Evolutionary conservation across 108 stramenopile genomes (phyloP).

Genomic region (Cyclotella distinguenda): DNA sequence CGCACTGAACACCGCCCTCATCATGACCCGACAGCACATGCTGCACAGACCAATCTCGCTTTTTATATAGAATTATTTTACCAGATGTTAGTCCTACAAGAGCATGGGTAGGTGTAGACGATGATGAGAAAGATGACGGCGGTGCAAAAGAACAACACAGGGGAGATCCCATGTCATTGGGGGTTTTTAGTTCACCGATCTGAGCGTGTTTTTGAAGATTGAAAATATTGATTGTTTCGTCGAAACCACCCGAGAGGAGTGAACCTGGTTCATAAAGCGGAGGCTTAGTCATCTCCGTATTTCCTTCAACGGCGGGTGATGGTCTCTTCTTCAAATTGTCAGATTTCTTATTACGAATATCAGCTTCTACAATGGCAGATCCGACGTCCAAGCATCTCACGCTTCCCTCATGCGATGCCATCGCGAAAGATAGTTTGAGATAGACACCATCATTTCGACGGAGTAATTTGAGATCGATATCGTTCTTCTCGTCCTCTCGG

Average conservation of each 20-base stretch:
- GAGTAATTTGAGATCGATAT: conserved; percentile 25
- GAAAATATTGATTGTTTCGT: conserved; percentile 64
- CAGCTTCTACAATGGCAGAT: conserved; percentile 7
- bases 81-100: conserved; percentile 74
- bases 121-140: conserved; percentile 28
- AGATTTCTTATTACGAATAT: not conserved
- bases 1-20: conserved; percentile 57
- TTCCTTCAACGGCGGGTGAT: conserved; percentile 1
- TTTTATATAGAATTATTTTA: conserved; percentile 84
- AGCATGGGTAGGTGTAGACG: conserved; percentile 65
- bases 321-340: conserved; percentile 10
- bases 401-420: conserved; percentile 75
- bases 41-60: conserved; percentile 80
- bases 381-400: conserved; percentile 70
- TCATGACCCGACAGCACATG: conserved; percentile 85
- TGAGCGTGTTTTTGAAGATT: conserved; percentile 39
- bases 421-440: conserved; percentile 75
- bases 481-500: conserved; percentile 21
- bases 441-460: conserved; percentile 27
- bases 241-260: conserved; percentile 79
- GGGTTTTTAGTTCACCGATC: conserved; percentile 77
- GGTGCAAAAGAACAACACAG: conserved; percentile 80
- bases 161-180: conserved; percentile 78
- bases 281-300: not conserved
- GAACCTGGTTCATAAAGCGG: conserved; percentile 53